Conservation (phyloP, 306 rosid species). For the Acacia melanoxylon region DNA sequence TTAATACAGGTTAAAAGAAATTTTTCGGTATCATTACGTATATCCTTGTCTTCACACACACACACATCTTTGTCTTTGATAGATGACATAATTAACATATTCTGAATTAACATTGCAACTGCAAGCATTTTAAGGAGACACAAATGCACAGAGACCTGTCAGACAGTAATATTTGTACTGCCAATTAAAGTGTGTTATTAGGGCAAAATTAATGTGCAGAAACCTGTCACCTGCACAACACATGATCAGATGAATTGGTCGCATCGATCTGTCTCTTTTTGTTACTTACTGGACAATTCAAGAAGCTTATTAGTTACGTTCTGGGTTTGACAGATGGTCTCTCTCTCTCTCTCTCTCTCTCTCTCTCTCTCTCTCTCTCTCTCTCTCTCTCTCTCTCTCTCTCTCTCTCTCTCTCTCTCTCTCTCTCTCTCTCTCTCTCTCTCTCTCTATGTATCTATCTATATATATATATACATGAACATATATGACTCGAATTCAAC, state of each 20-base stretch:
- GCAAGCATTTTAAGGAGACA: background rate
- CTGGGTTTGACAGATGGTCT: background rate
- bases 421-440: no score
- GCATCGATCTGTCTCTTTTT: background rate
- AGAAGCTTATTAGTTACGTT: background rate
- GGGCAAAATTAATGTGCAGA: background rate
- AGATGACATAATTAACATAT: background rate
- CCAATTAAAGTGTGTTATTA: background rate
- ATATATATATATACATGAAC: no score
- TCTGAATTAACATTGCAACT: background rate
- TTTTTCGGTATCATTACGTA: background rate
- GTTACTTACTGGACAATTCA: background rate
- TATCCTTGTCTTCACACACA: background rate
- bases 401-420: no score
- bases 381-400: no score
- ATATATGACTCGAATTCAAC: background rate
- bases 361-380: no score
- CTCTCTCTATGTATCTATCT: no score
- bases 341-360: no score
- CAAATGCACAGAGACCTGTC: background rate
- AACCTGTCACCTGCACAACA: background rate
- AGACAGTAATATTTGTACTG: background rate
- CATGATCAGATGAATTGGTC: background rate
- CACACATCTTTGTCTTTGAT: background rate
- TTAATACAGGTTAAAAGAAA: no score